Evolutionary conservation across 345 rosid species (phyloP).

Genomic region (Eucalyptus shirleyi): DNA sequence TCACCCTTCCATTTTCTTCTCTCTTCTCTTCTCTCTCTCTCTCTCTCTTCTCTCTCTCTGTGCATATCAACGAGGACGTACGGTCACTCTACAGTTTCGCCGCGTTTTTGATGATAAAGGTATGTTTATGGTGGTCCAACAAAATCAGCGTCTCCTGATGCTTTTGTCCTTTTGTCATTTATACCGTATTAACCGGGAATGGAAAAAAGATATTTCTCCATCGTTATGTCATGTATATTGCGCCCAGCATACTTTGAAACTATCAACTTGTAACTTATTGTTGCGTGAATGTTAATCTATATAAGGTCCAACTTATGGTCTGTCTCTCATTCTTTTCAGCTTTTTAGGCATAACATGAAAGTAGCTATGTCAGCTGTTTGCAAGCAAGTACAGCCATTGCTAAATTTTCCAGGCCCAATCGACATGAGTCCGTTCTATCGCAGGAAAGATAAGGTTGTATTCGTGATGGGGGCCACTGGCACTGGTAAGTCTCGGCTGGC

Average conservation of each 20-base stretch:
- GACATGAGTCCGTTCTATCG: conserved; percentile 29
- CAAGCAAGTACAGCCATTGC: conserved; percentile 35
- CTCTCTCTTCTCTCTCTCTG: not conserved
- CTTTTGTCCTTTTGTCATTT: not conserved
- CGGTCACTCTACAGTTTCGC: not conserved
- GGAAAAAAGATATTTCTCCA: not conserved
- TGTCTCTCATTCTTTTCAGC: not conserved
- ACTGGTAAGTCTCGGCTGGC: conserved; percentile 82
- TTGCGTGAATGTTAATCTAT: not conserved
- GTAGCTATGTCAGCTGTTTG: conserved; percentile 26
- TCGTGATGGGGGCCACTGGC: conserved; percentile 87
- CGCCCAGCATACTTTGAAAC: not conserved
- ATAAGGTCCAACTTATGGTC: not conserved
- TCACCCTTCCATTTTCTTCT: not conserved
- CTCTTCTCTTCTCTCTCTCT: not conserved
- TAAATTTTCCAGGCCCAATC: conserved; percentile 29
- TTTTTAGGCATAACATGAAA: conserved; percentile 8
- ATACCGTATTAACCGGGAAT: not conserved
- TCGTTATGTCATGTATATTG: not conserved
- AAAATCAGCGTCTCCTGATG: not conserved
- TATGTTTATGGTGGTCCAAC: not conserved
- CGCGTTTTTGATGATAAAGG: conserved; percentile 1
- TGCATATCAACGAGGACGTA: not conserved
- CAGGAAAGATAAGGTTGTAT: conserved; percentile 62
- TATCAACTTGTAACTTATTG: not conserved